These are phyloP conservation scores for Pelargonium fulgidum DNA, from an alignment of 441 rosid species.

Conservation along the genomic window DNA sequence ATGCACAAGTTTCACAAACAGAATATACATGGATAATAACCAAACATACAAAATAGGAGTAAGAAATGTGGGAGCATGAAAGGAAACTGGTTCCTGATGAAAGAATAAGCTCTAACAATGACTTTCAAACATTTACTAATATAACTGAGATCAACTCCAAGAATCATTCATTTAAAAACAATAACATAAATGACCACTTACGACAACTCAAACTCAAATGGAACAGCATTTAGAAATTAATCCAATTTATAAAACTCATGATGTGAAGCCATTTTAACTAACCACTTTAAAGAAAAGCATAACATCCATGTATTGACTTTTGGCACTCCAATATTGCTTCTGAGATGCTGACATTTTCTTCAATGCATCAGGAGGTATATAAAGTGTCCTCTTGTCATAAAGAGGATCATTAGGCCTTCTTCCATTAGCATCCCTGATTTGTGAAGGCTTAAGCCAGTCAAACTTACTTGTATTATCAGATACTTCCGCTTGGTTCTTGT, in stretches of 20 bases:
- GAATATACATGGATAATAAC: constrained; percentile 5
- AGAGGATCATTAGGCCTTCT: constrained; percentile 79
- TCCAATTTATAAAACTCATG: neutral
- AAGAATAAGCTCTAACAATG: constrained; percentile 1
- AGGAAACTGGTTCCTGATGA: constrained; percentile 6
- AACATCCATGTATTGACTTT: constrained; percentile 83
- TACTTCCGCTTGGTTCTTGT: constrained; percentile 30
- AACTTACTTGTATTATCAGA: constrained; percentile 57
- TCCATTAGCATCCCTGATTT: constrained; percentile 65
- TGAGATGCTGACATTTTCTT: constrained; percentile 89
- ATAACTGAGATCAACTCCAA: neutral
- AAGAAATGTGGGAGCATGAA: neutral
- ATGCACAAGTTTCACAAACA: neutral
- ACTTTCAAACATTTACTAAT: neutral
- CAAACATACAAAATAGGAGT: neutral
- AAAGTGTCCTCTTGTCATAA: constrained; percentile 66
- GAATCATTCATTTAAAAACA: neutral
- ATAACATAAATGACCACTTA: constrained; percentile 7
- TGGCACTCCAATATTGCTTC: constrained; percentile 83
- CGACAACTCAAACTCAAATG: neutral
- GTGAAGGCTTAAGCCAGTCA: constrained; percentile 83
- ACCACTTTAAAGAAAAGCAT: constrained; percentile 98
- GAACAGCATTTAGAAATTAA: neutral
- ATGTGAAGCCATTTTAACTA: constrained; percentile 28
- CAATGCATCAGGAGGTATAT: constrained; percentile 63